These are phyloP conservation scores for Orychophragmus violaceus DNA, from an alignment of 345 rosid genomes.

Conservation along the genomic window DNA sequence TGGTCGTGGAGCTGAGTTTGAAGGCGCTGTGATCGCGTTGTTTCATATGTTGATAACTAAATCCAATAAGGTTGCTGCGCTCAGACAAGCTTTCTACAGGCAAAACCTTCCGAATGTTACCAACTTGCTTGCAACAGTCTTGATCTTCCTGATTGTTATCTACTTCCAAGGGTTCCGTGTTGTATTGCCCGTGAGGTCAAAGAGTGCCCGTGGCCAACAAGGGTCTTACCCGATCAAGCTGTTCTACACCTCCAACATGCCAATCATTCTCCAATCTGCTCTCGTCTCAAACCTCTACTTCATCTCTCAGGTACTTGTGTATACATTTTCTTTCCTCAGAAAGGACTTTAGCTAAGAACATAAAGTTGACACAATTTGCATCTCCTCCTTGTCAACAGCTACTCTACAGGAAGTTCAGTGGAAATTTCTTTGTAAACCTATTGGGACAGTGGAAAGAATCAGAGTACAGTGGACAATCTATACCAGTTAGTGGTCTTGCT, in stretches of 20 bases:
- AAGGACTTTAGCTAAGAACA: background rate
- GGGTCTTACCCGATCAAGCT: constrained; percentile 75
- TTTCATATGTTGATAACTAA: constrained; percentile 59
- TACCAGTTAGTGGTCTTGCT: constrained; percentile 72
- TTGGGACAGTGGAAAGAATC: constrained; percentile 72
- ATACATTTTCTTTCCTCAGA: background rate
- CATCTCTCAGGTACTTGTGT: constrained; percentile 53
- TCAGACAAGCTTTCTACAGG: constrained; percentile 65
- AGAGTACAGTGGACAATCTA: constrained; percentile 64
- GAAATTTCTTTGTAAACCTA: constrained; percentile 63
- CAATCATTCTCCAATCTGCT: constrained; percentile 73
- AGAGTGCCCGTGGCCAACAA: constrained; percentile 73
- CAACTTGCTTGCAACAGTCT: constrained; percentile 66
- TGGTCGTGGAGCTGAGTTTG: constrained; percentile 71
- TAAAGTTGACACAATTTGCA: background rate
- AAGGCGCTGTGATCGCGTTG: constrained; percentile 72
- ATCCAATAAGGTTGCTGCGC: constrained; percentile 57
- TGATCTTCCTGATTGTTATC: constrained; percentile 53
- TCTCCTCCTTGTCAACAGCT: constrained; percentile 37
- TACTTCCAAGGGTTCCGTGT: constrained; percentile 79
- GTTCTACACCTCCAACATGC: constrained; percentile 81
- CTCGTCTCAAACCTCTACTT: constrained; percentile 67
- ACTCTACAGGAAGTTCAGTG: constrained; percentile 58
- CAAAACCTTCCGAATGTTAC: constrained; percentile 73
- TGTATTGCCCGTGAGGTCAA: constrained; percentile 64